A percentile compares a stretch with the other conserved stretches of the same genome.
These are phyloP conservation scores for Verbena officinalis DNA, from an alignment of 257 asterid genomes.

Conservation along the genomic window DNA sequence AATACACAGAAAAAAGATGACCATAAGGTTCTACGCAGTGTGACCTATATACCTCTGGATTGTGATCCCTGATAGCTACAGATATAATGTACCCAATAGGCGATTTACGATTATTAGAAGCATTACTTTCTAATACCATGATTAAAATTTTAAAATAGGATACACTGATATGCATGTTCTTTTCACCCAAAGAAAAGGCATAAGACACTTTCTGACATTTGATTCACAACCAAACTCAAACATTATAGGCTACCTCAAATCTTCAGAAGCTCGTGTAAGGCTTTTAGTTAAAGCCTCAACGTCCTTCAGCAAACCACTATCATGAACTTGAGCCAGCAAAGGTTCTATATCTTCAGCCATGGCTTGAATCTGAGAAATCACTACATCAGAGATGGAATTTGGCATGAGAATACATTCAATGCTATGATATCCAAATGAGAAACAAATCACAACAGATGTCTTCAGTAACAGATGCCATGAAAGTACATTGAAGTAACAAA, in stretches of 20 bases:
- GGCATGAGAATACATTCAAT: constrained; percentile 52
- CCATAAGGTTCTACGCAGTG: neutral
- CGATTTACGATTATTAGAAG: neutral
- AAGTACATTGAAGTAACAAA: constrained; percentile 15
- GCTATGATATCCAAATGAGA: too few species aligned
- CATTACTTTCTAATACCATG: neutral
- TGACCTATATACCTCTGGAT: neutral
- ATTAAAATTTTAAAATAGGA: neutral
- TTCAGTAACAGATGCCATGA: neutral
- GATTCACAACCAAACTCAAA: neutral
- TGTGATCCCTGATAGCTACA: neutral
- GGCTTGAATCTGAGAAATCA: constrained; percentile 90
- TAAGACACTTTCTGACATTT: neutral
- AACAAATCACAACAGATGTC: too few species aligned
- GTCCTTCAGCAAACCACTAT: constrained; percentile 87
- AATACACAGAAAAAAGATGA: neutral
- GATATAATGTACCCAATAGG: neutral
- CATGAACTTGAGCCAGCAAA: constrained; percentile 80
- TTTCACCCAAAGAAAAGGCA: constrained; percentile 11
- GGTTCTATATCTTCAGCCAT: constrained; percentile 94
- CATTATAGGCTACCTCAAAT: constrained; percentile 61
- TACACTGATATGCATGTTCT: neutral
- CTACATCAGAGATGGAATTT: constrained; percentile 63
- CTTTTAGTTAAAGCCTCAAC: constrained; percentile 86
- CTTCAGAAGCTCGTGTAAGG: constrained; percentile 89